Evolutionary conservation across 176 grass and related monocot species (phyloP).

Genomic region (Aegilops tauschii): DNA sequence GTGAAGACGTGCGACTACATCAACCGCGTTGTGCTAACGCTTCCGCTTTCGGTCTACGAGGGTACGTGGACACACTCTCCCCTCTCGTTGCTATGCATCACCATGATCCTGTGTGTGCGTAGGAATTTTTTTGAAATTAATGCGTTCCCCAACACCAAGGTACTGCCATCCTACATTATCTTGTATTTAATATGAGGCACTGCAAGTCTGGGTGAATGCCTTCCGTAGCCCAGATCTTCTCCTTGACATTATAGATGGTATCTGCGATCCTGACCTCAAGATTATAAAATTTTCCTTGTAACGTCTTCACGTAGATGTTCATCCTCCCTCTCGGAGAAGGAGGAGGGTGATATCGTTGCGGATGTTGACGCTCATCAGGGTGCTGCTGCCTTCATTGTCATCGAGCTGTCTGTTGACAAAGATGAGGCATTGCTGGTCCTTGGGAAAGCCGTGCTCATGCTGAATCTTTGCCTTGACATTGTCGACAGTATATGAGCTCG

Average conservation of each 20-base stretch:
- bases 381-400: not conserved
- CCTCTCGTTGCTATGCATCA: no score
- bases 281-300: not conserved
- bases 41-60: no score
- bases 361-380: not conserved
- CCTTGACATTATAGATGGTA: not conserved
- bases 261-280: not conserved
- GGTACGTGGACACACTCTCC: no score
- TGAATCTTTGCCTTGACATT: not conserved
- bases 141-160: no score
- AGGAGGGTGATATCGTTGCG: not conserved
- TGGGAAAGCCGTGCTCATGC: not conserved
- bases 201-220: not conserved
- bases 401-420: not conserved
- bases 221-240: not conserved
- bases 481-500: not conserved
- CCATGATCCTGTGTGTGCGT: no score
- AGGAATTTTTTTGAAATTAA: no score
- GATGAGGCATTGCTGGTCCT: not conserved
- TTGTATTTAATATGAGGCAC: no score
- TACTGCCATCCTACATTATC: no score
- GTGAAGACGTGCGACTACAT: no score
- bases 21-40: no score
- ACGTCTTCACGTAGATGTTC: not conserved
- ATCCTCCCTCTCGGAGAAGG: not conserved